Percentiles rank a stretch among this genome's conserved stretches.
These are phyloP conservation scores for Agrocybe chaxingu DNA, from an alignment of 768 basidiomycete genomes.

Conservation along the genomic window DNA sequence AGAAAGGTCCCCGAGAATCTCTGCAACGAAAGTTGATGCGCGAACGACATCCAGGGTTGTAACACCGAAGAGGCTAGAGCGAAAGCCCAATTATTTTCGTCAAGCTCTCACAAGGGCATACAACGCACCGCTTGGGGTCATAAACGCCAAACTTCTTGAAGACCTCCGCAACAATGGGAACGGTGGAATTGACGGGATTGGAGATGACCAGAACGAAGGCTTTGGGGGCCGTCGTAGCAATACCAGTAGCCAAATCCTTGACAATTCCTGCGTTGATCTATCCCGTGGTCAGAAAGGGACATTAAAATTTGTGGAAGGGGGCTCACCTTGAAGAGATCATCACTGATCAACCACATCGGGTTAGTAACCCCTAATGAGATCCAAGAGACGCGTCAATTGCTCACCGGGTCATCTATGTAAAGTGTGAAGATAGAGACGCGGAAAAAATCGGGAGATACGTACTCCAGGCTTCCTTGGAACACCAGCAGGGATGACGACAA, in stretches of 20 bases:
- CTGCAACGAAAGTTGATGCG: conserved; percentile 92
- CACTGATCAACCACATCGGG: conserved; percentile 41
- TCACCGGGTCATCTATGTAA: conserved; percentile 51
- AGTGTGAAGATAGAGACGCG: conserved; percentile 12
- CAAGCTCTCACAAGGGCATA: neutral
- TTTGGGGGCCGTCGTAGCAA: conserved; percentile 80
- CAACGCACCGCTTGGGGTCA: conserved; percentile 79
- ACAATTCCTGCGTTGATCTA: conserved; percentile 99
- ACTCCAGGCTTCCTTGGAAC: conserved; percentile 94
- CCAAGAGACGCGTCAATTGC: conserved; percentile 10
- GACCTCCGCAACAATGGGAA: conserved; percentile 94
- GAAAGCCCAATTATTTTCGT: neutral
- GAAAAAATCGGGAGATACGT: conserved; percentile 27
- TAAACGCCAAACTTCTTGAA: conserved; percentile 91
- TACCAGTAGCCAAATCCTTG: conserved; percentile 86
- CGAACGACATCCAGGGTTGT: conserved; percentile 98
- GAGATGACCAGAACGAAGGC: conserved; percentile 96
- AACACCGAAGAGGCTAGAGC: conserved; percentile 85
- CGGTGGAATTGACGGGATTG: conserved; percentile 99
- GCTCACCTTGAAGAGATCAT: conserved; percentile 91
- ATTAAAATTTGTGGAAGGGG: neutral
- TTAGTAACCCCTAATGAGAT: conserved; percentile 12
- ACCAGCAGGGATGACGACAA: conserved; percentile 96
- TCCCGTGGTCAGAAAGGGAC: neutral
- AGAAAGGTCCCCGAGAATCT: conserved; percentile 64